Percentiles rank a stretch among this genome's conserved stretches.
Evolutionary conservation across 1,139 yeast species (phyloP).

Genomic region (Debaryomyces subglobosus): DNA sequence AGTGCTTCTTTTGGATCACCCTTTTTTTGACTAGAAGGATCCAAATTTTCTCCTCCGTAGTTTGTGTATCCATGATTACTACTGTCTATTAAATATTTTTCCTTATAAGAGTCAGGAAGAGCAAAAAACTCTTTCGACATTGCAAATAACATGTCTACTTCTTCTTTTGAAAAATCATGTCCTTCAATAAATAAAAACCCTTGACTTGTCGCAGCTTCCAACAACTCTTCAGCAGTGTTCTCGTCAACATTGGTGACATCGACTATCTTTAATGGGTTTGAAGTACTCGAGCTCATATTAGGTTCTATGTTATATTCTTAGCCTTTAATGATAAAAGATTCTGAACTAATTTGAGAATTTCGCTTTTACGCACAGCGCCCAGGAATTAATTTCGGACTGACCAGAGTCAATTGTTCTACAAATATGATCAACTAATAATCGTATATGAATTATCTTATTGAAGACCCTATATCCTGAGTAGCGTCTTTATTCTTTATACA

Average conservation of each 20-base stretch:
- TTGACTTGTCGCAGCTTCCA: constrained; percentile 66
- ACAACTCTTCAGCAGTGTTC: constrained; percentile 52
- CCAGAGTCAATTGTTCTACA: not conserved
- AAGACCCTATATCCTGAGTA: not conserved
- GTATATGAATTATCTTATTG: not conserved
- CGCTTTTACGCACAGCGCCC: not conserved
- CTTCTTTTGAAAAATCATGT: constrained; percentile 61
- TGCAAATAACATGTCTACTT: constrained; percentile 56
- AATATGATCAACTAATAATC: not conserved
- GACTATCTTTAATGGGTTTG: constrained; percentile 52
- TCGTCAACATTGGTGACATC: constrained; percentile 54
- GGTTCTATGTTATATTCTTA: not conserved
- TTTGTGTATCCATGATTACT: constrained; percentile 67
- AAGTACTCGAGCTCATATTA: constrained; percentile 8
- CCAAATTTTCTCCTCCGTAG: constrained; percentile 61
- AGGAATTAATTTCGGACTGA: not conserved
- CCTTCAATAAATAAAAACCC: constrained; percentile 79
- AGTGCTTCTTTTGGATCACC: constrained; percentile 69
- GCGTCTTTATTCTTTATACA: not conserved
- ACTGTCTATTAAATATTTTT: constrained; percentile 46
- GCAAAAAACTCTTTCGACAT: constrained; percentile 60
- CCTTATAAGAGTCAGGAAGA: constrained; percentile 53
- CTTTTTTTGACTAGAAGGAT: constrained; percentile 45
- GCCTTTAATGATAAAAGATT: not conserved
- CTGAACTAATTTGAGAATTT: not conserved